These are phyloP conservation scores for Linnemannia elongata DNA, from an alignment of 192 early-diverging fungal species.

Conservation along the genomic window DNA sequence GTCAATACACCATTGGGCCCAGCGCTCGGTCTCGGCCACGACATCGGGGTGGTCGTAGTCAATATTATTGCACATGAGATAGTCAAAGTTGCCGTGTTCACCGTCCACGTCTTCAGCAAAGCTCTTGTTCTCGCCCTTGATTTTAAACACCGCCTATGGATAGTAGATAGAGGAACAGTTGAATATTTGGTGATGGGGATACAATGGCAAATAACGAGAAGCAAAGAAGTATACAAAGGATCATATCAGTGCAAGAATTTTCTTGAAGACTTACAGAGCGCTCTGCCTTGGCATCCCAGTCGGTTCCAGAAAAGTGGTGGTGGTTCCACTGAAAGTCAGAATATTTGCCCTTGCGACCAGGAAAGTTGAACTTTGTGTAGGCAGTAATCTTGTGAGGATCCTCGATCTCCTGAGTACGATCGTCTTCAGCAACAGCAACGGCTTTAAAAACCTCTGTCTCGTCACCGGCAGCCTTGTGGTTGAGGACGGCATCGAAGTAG, in stretches of 20 bases:
- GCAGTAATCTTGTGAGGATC: constrained; percentile 55
- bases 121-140: constrained; percentile 61
- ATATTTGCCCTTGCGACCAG: constrained; percentile 56
- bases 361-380: constrained; percentile 61
- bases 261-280: constrained; percentile 11
- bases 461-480: constrained; percentile 62
- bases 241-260: neutral
- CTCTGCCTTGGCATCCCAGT: constrained; percentile 61
- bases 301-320: constrained; percentile 60
- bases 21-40: constrained; percentile 33
- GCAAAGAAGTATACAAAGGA: neutral
- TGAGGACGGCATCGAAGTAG: constrained; percentile 62
- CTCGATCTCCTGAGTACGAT: constrained; percentile 56
- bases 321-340: constrained; percentile 57
- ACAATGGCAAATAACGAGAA: neutral
- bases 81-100: constrained; percentile 66
- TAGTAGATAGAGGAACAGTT: neutral
- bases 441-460: constrained; percentile 59
- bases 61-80: constrained; percentile 61
- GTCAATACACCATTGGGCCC: constrained; percentile 32
- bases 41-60: constrained; percentile 48
- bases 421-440: constrained; percentile 53
- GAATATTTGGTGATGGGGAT: neutral
- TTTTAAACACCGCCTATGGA: constrained; percentile 55
- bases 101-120: constrained; percentile 62